Base-by-base conservation (phyloP, 257 asterid genomes). In the Solanum stenotomum region DNA sequence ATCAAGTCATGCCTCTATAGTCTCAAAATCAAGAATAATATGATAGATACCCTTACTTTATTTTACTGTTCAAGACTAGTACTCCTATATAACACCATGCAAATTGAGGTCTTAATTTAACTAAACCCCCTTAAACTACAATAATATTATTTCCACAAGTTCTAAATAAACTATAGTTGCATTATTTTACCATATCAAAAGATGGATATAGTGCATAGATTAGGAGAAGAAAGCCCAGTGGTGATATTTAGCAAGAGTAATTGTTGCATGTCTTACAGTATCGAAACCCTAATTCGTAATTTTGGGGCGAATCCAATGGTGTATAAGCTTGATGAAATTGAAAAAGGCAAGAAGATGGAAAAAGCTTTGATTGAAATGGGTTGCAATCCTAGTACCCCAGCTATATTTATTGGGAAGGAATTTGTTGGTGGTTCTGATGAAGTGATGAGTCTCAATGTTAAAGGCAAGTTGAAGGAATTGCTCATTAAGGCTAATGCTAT, bases 181-280 rank as follows among this genome's bases (percentile, higher is more conserved):
- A 49, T 49, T 49, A 52, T 52, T 52, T 52, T 16, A 83, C 59
- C 31, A 12, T 11, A 59, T 86, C 83, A 44, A 68, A 31, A 16
- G 25, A 71, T 91, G 92, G 92, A 89, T 34, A 84, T n/a, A 27
- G 89, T 91, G 34, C 87, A 3, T 81, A 83, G 63, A 33, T 61
- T 89, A 67, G 93, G 87, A 42, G 86, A 65, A 25, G 87, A 89
- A 83, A 91, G 84, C 56, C 91, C 91, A 3, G 87, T 91, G 25
- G 93, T 91, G 81, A 89, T 91, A 89, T 91, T 91, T 77, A 89
- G 90, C 89, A 91, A 89, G 87, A 91, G 89, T 77, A 87, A 22
- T 75, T 91, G 93, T 40, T 88, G 90, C 40, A 88, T 91, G n/a
- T 89, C 90, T 87, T 84, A 91, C 68, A 83, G 72, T 70, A 79